Base-by-base conservation (phyloP, 2,329 filamentous ascomycete genomes). In the Neonectria faginata region DNA sequence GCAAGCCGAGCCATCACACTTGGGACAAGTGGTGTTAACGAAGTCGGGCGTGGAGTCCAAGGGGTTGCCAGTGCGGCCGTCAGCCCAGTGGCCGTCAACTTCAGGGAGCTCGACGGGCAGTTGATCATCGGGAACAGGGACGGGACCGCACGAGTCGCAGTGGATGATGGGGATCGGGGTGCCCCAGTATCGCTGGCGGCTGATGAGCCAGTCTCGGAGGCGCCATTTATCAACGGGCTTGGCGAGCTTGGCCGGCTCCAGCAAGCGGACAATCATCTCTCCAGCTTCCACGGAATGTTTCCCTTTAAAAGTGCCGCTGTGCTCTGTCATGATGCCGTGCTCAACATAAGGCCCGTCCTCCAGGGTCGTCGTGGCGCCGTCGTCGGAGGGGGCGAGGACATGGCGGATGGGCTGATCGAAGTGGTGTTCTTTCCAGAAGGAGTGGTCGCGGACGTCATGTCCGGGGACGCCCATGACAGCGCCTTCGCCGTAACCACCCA, bases 401-500 rank as follows among this genome's bases (percentile, higher is more conserved):
- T 88, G 79, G 2, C 87, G 83, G 31, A 94, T 84, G 2, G 88
- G 86, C 50, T 87, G 81, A 4, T 86, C 82, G 6, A 83, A 82
- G 31, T 86, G 82, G 68, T 97, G 93, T 62, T 89, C 83, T 70
- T 85, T 88, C 91, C 93, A 97, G 76, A 97, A 97, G 1, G 87
- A 86, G 77, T 92, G 84, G 71, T 97, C 94, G 57, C 93, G 86
- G 5, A 84, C 75, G 77, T 97, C 94, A 74, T 97, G 94, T 2
- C 90, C 94, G 0, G 94, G 94, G 8, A 97, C 94, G 47, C 94
- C 94, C 93, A 97, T 97, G 2, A 97, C 91, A 10, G 93, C 93
- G 1, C 93, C 93, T 69, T 94, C 91, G 16, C 93, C 93, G 70
- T 97, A 96, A 74, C 94, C 92, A 27, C 91, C 91, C 5, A 97